Conservation (phyloP, 345 rosid species). For the Anacardium occidentale region DNA sequence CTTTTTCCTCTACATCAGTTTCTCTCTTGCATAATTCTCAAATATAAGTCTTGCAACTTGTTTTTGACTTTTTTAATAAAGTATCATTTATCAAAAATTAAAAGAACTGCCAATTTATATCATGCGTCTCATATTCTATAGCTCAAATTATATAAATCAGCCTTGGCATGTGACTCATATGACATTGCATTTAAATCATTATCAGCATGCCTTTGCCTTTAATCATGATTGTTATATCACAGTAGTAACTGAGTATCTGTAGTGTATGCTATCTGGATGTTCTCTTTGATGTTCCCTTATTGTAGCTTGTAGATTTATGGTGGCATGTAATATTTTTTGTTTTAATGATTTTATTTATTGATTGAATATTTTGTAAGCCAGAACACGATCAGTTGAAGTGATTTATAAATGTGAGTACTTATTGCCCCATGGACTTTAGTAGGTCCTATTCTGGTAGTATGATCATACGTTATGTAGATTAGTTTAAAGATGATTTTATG, state of each 20-base stretch:
- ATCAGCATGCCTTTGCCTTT: background rate
- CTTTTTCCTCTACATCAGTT: no score
- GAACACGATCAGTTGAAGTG: background rate
- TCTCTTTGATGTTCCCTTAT: background rate
- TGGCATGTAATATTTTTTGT: background rate
- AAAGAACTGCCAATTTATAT: background rate
- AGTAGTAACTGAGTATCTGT: background rate
- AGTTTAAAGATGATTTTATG: background rate
- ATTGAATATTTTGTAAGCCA: background rate
- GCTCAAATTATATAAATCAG: background rate
- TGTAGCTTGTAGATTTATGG: background rate
- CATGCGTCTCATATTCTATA: background rate
- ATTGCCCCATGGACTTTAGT: background rate
- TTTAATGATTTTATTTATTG: background rate
- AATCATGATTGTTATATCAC: background rate
- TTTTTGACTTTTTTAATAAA: background rate
- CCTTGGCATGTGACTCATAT: background rate
- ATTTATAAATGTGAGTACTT: background rate
- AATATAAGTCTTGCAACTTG: background rate
- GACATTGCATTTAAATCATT: background rate
- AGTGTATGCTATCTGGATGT: background rate
- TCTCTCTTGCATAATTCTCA: no score
- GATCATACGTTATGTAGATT: background rate
- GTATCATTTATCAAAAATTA: background rate
- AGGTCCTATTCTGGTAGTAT: background rate